Evolutionary conservation across 306 rosid genomes (phyloP).

Genomic region (Cicer yamashitae): DNA sequence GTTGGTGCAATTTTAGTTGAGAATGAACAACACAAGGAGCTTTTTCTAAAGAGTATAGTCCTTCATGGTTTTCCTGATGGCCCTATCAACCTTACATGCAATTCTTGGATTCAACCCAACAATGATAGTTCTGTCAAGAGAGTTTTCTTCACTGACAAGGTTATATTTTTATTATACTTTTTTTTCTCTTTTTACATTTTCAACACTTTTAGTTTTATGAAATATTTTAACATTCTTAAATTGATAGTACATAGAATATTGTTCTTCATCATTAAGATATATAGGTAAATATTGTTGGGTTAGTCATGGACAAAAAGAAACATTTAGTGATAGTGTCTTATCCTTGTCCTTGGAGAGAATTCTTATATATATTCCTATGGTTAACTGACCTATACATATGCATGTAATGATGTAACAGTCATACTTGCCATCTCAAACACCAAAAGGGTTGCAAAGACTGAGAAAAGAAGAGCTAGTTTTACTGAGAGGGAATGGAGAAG

Average conservation of each 20-base stretch:
- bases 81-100: constrained; percentile 41
- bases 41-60: constrained; percentile 41
- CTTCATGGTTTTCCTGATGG: constrained; percentile 45
- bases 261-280: no score
- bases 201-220: not conserved
- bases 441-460: constrained; percentile 56
- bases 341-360: not conserved
- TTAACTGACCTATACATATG: not conserved
- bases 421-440: constrained; percentile 70
- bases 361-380: not conserved
- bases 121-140: constrained; percentile 20
- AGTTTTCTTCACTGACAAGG: constrained; percentile 58
- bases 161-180: not conserved
- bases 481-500: constrained; percentile 68
- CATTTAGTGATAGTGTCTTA: not conserved
- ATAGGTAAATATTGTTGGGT: no score
- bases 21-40: constrained; percentile 38
- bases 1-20: constrained; percentile 50
- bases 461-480: constrained; percentile 58
- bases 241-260: no score
- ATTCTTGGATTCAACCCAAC: constrained; percentile 55
- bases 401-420: constrained; percentile 48
- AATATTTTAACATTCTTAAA: no score
- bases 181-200: not conserved
- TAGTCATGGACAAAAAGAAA: no score